These are phyloP conservation scores for Lenwebbia sp. DNA, from an alignment of 345 rosid species.

Conservation along the genomic window DNA sequence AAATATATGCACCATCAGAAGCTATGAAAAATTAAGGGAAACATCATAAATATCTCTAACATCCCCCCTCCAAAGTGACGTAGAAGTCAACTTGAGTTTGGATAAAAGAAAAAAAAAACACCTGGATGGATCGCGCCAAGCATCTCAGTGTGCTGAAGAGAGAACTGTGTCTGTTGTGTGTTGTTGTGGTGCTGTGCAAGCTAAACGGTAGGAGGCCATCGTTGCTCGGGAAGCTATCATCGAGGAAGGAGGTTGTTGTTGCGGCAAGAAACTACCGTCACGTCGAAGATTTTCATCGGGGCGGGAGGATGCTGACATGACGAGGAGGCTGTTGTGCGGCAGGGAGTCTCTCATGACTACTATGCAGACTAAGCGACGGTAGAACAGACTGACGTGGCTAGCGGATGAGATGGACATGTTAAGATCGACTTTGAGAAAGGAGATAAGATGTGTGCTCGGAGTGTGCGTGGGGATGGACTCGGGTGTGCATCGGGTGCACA, in stretches of 20 bases:
- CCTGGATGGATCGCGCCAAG: neutral
- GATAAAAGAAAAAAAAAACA: neutral
- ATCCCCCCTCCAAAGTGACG: neutral
- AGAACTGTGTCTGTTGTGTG: neutral
- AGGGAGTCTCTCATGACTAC: neutral
- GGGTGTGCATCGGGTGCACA: neutral
- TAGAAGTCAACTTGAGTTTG: neutral
- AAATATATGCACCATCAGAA: accelerated
- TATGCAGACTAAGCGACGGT: neutral
- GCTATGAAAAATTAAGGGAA: neutral
- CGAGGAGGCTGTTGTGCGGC: neutral
- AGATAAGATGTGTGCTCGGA: neutral
- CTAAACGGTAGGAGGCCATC: neutral
- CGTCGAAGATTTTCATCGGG: neutral
- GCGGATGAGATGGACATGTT: neutral
- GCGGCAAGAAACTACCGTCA: accelerated
- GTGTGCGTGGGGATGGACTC: neutral
- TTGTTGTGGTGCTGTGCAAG: neutral
- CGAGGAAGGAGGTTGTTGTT: neutral
- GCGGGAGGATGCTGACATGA: neutral
- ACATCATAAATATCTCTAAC: neutral
- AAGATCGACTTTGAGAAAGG: neutral
- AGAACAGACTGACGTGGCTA: neutral
- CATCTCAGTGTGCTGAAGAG: neutral
- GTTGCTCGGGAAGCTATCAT: neutral